phyloP scores from a whole-genome alignment of 495 filamentous ascomycete species.

The Amniculicola lignicola region DNA sequence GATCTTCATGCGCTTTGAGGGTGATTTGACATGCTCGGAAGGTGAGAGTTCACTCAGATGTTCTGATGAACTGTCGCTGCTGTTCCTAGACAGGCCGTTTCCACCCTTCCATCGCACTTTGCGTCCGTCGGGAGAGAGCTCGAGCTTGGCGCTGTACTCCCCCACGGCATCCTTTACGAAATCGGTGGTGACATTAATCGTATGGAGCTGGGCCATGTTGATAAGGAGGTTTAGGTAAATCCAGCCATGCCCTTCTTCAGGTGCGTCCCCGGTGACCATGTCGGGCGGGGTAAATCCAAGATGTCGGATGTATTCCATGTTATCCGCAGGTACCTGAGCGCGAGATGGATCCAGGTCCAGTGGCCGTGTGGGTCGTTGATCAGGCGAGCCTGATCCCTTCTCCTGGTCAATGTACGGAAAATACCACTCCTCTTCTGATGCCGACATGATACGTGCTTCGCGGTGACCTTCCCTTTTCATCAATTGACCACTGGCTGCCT shows the following conservation, averaged over 20 bases:
- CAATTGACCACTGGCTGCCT: slow-evolving; percentile 39
- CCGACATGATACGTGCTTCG: slow-evolving; percentile 52
- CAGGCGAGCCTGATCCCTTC: slow-evolving; percentile 35
- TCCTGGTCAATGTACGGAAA: slow-evolving; percentile 13
- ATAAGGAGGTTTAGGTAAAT: slow-evolving; percentile 77
- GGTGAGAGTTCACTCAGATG: slow-evolving; percentile 16
- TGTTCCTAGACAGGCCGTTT: slow-evolving; percentile 56
- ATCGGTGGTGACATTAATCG: slow-evolving; percentile 68
- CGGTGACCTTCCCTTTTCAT: slow-evolving; percentile 45
- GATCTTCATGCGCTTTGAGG: slow-evolving; percentile 2
- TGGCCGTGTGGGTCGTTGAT: slow-evolving; percentile 70
- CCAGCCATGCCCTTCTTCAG: slow-evolving; percentile 57
- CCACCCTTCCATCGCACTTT: slow-evolving; percentile 73
- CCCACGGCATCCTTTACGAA: slow-evolving; percentile 66
- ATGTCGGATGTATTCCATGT: slow-evolving; percentile 71
- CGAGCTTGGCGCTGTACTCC: slow-evolving; percentile 64
- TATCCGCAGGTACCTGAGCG: slow-evolving; percentile 64
- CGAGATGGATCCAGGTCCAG: slow-evolving; percentile 69
- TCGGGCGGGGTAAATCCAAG: slow-evolving; percentile 60
- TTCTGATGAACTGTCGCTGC: slow-evolving; percentile 48
- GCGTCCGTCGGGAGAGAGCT: slow-evolving; percentile 68
- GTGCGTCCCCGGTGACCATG: slow-evolving; percentile 47
- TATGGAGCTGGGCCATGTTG: slow-evolving; percentile 78
- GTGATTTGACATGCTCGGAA: slow-evolving; percentile 3
- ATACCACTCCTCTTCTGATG: too few species aligned